These are phyloP conservation scores for Mycena sanguinolenta DNA, from an alignment of 768 basidiomycete genomes.

Conservation along the genomic window DNA sequence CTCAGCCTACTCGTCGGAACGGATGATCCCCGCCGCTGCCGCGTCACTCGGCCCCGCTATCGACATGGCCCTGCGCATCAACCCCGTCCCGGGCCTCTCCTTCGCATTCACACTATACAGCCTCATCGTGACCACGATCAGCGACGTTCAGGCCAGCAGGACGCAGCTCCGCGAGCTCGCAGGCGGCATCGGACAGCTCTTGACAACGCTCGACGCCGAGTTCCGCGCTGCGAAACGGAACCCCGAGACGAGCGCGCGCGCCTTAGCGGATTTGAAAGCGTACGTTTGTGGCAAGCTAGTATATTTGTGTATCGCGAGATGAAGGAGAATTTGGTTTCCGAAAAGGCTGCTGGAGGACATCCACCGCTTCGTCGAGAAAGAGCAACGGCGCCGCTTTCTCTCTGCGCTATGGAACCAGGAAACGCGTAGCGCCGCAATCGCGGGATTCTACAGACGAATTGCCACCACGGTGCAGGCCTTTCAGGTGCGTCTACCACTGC, in stretches of 20 bases:
- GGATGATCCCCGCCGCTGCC: no score
- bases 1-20: no score
- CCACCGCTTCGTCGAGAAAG: constrained; percentile 9
- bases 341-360: constrained; percentile 9
- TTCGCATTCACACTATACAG: constrained; percentile 8
- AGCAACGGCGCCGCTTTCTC: constrained; percentile 13
- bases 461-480: not conserved
- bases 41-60: not conserved
- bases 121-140: constrained; percentile 3
- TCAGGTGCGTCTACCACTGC: constrained; percentile 4
- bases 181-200: constrained; percentile 8
- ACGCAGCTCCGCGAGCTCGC: constrained; percentile 3
- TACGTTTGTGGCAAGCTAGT: not conserved
- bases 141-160: not conserved
- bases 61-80: not conserved
- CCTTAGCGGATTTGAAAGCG: no score
- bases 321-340: not conserved
- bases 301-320: not conserved
- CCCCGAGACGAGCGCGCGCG: no score
- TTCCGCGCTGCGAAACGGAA: not conserved
- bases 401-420: not conserved
- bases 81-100: constrained; percentile 12
- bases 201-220: constrained; percentile 12
- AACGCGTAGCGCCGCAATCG: not conserved
- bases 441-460: constrained; percentile 5